A percentile compares a stretch with the other conserved stretches of the same genome.
phyloP scores from a whole-genome alignment of 2,329 filamentous ascomycete species.

The Phialocephala subalpina region DNA sequence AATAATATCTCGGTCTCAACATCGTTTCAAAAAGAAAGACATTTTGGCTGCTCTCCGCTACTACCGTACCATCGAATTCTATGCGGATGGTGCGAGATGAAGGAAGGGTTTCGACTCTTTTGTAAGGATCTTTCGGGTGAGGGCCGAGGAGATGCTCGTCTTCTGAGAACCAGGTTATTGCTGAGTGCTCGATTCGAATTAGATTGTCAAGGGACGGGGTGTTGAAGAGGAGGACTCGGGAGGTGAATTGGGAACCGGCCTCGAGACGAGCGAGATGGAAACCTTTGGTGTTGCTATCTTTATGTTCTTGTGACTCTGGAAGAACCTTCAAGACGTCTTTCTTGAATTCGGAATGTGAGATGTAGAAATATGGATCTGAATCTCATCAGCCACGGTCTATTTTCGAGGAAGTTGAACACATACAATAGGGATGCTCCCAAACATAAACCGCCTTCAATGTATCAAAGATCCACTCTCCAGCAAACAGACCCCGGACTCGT shows the following conservation, averaged over 20 bases:
- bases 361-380: slow-evolving; percentile 53
- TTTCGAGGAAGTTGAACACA: no score
- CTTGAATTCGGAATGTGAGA: slow-evolving; percentile 40
- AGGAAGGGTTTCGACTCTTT: slow-evolving; percentile 67
- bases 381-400: neutral
- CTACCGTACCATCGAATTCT: slow-evolving; percentile 51
- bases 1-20: slow-evolving; percentile 65
- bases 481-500: slow-evolving; percentile 39
- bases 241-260: no score
- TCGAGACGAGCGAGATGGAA: neutral
- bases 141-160: slow-evolving; percentile 61
- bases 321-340: neutral
- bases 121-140: slow-evolving; percentile 74
- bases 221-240: neutral
- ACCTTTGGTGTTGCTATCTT: neutral
- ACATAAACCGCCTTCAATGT: slow-evolving; percentile 48
- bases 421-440: slow-evolving; percentile 55
- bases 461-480: slow-evolving; percentile 43
- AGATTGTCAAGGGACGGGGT: neutral
- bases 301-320: neutral
- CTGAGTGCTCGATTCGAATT: neutral
- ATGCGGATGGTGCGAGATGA: slow-evolving; percentile 63
- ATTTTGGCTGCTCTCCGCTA: slow-evolving; percentile 54
- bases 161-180: slow-evolving; percentile 60
- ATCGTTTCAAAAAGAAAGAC: slow-evolving; percentile 68